These are phyloP conservation scores for Cladophialophora psammophila DNA, from an alignment of 2,329 filamentous ascomycete genomes.

Conservation along the genomic window DNA sequence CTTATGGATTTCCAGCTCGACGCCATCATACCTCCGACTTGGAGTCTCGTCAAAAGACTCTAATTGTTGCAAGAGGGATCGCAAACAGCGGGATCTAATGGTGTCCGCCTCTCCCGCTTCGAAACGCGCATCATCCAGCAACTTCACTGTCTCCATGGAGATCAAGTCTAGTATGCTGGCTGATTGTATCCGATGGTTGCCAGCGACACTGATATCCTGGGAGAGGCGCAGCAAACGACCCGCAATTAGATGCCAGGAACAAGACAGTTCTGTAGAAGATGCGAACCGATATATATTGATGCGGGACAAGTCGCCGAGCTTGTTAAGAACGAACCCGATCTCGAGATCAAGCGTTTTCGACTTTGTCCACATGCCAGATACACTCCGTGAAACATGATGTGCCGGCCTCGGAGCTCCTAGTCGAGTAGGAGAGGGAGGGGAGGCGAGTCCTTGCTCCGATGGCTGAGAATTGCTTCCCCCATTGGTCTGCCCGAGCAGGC, in stretches of 20 bases:
- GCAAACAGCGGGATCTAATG: conserved; percentile 33
- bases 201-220: conserved; percentile 48
- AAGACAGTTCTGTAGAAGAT: conserved; percentile 68
- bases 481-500: conserved; percentile 38
- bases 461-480: conserved; percentile 53
- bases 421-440: conserved; percentile 52
- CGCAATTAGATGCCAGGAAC: conserved; percentile 77
- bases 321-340: conserved; percentile 68
- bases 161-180: conserved; percentile 66
- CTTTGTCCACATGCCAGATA: conserved; percentile 52
- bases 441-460: conserved; percentile 9
- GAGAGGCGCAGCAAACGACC: conserved; percentile 59
- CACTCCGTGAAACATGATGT: conserved; percentile 50
- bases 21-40: conserved; percentile 12
- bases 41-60: conserved; percentile 19
- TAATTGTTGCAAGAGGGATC: conserved; percentile 33
- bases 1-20: conserved; percentile 67
- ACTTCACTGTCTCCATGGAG: conserved; percentile 53
- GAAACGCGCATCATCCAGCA: conserved; percentile 46
- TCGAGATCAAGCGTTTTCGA: conserved; percentile 54
- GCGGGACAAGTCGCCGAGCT: conserved; percentile 73
- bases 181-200: conserved; percentile 57
- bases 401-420: conserved; percentile 43
- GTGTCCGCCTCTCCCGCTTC: conserved; percentile 30
- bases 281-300: conserved; percentile 80